Evolutionary conservation across 1,284 basidiomycete genomes (phyloP).

Genomic region (Schizophyllum amplum): DNA sequence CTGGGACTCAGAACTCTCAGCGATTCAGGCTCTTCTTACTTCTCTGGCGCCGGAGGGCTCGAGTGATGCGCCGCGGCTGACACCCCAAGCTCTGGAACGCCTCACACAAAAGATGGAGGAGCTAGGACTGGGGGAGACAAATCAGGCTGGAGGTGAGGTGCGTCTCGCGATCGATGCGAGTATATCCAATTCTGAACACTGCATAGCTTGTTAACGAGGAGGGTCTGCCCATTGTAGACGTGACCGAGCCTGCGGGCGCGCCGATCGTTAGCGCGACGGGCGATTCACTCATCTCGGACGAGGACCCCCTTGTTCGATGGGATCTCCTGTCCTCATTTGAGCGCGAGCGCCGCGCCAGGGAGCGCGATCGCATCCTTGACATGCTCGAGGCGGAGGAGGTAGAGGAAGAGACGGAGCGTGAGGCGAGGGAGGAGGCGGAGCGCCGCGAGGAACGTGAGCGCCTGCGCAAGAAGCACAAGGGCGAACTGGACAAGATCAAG

Average conservation of each 20-base stretch:
- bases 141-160: constrained; percentile 38
- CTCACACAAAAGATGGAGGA: constrained; percentile 55
- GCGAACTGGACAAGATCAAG: constrained; percentile 44
- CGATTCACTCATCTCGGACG: constrained; percentile 24
- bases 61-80: constrained; percentile 27
- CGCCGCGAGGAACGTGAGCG: constrained; percentile 26
- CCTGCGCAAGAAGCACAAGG: constrained; percentile 39
- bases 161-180: constrained; percentile 21
- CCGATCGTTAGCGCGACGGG: constrained; percentile 12
- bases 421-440: constrained; percentile 27
- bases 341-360: constrained; percentile 39
- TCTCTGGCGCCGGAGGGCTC: constrained; percentile 34
- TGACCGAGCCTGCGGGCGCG: constrained; percentile 46
- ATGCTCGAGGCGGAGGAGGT: constrained; percentile 63
- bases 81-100: constrained; percentile 40
- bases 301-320: constrained; percentile 39
- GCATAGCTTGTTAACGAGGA: constrained; percentile 63
- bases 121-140: constrained; percentile 29
- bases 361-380: constrained; percentile 59
- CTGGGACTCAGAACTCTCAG: constrained; percentile 20
- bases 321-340: constrained; percentile 38
- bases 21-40: constrained; percentile 42
- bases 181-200: constrained; percentile 11
- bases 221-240: constrained; percentile 69
- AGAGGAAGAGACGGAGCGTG: constrained; percentile 31